Conservation (phyloP, 768 basidiomycete species). For the Lactarius deliciosus region DNA sequence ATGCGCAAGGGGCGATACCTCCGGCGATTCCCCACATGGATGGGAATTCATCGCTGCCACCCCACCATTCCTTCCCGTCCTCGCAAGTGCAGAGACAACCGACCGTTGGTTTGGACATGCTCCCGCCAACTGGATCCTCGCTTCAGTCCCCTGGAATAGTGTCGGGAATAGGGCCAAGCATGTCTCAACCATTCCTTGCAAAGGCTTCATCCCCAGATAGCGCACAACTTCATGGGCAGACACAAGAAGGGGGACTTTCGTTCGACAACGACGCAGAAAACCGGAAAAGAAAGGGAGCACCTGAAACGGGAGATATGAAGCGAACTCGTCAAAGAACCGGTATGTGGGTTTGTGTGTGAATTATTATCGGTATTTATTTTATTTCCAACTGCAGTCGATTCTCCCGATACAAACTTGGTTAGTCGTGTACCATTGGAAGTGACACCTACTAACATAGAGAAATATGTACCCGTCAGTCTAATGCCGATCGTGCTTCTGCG, state of each 20-base stretch:
- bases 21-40: slow-evolving; percentile 21
- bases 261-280: slow-evolving; percentile 63
- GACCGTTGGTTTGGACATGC: slow-evolving; percentile 14
- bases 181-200: slow-evolving; percentile 18
- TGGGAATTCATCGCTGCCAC: slow-evolving; percentile 13
- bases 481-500: slow-evolving; percentile 31
- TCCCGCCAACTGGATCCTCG: slow-evolving; percentile 16
- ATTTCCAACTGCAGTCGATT: slow-evolving; percentile 31
- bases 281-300: slow-evolving; percentile 70
- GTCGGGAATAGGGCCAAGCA: slow-evolving; percentile 17
- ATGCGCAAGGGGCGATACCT: slow-evolving; percentile 22
- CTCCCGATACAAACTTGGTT: slow-evolving; percentile 35
- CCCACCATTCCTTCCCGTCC: slow-evolving; percentile 14
- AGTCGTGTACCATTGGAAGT: slow-evolving; percentile 19
- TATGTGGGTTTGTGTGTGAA: slow-evolving; percentile 36
- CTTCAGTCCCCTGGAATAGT: slow-evolving; percentile 25
- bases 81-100: slow-evolving; percentile 25
- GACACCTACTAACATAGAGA: background rate
- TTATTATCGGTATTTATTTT: background rate
- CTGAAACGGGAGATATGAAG: slow-evolving; percentile 58
- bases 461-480: slow-evolving; percentile 25
- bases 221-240: slow-evolving; percentile 15
- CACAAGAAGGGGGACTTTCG: slow-evolving; percentile 18
- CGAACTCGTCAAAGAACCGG: slow-evolving; percentile 73
- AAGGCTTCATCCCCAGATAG: slow-evolving; percentile 18